Evolutionary conservation across 2,329 filamentous ascomycete species (phyloP).

Genomic region (Colletotrichum eremochloae): DNA sequence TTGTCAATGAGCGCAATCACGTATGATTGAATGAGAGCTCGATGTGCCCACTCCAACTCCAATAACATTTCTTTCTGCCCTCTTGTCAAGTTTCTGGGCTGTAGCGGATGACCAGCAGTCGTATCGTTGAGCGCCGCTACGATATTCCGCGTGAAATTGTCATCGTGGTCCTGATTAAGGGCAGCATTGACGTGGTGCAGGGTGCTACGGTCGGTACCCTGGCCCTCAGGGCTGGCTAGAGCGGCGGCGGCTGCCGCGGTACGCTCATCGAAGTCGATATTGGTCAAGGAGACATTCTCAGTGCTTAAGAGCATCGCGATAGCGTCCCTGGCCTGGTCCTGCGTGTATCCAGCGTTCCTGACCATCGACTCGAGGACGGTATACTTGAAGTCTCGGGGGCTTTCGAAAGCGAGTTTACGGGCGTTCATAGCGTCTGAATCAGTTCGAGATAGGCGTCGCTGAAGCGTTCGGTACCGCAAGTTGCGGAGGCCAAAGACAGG

Average conservation of each 20-base stretch:
- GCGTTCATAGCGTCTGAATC: conserved; percentile 41
- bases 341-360: conserved; percentile 52
- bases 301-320: conserved; percentile 53
- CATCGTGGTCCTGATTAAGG: conserved; percentile 4
- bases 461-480: conserved; percentile 36
- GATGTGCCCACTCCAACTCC: conserved; percentile 77
- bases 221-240: neutral
- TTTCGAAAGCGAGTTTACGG: conserved; percentile 45
- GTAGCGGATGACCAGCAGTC: conserved; percentile 54
- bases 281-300: conserved; percentile 49
- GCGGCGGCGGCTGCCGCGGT: conserved; percentile 29
- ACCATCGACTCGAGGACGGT: conserved; percentile 55
- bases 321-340: conserved; percentile 50
- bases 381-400: conserved; percentile 49
- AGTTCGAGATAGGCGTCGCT: conserved; percentile 19
- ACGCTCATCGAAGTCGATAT: conserved; percentile 53
- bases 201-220: conserved; percentile 39
- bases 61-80: conserved; percentile 78
- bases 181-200: neutral
- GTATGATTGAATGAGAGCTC: conserved; percentile 77
- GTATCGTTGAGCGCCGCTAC: conserved; percentile 23
- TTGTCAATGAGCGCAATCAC: conserved; percentile 75
- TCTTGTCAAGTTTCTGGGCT: conserved; percentile 68
- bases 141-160: conserved; percentile 39
- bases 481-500: conserved; percentile 51